These are phyloP conservation scores for Sambucus nigra DNA, from an alignment of 129 eudicot genomes.

Conservation along the genomic window DNA sequence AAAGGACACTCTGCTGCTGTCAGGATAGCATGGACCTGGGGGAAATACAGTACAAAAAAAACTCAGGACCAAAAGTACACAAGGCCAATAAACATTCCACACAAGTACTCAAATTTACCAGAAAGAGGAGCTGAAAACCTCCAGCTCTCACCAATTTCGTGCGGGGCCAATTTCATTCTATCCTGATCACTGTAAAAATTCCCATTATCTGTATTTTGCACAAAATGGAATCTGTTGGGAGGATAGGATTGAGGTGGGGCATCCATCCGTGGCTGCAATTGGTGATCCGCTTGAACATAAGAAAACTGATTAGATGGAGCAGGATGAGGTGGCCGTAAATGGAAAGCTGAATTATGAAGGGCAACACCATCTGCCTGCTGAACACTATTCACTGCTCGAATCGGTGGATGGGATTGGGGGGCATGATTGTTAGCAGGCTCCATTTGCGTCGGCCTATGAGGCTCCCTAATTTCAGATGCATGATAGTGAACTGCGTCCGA, in stretches of 20 bases:
- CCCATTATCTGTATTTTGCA: slow-evolving; percentile 40
- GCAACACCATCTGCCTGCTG: slow-evolving; percentile 18
- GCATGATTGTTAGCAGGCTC: slow-evolving; percentile 32
- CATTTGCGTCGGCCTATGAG: slow-evolving; percentile 22
- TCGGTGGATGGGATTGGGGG: slow-evolving; percentile 31
- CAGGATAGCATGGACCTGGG: slow-evolving; percentile 57
- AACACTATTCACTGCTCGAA: slow-evolving; percentile 22
- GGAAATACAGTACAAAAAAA: neutral
- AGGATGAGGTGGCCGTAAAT: slow-evolving; percentile 73
- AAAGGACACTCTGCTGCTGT: slow-evolving; percentile 34
- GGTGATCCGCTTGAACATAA: slow-evolving; percentile 57
- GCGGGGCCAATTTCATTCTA: slow-evolving; percentile 42
- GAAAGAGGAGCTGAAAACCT: slow-evolving; percentile 46
- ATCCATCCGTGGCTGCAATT: slow-evolving; percentile 34
- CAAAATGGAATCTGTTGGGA: slow-evolving; percentile 46
- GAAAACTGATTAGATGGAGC: slow-evolving; percentile 85
- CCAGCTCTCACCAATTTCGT: slow-evolving; percentile 65
- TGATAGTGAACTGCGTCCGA: slow-evolving; percentile 21
- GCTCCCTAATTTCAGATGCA: slow-evolving; percentile 25
- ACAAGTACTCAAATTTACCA: slow-evolving; percentile 31
- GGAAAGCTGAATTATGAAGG: slow-evolving; percentile 20
- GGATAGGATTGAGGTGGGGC: slow-evolving; percentile 56
- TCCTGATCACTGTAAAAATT: slow-evolving; percentile 60
- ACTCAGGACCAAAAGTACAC: neutral
- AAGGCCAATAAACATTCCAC: neutral